phyloP scores from a whole-genome alignment of 352 stramenopile species.

The Phytophthora foliorum region DNA sequence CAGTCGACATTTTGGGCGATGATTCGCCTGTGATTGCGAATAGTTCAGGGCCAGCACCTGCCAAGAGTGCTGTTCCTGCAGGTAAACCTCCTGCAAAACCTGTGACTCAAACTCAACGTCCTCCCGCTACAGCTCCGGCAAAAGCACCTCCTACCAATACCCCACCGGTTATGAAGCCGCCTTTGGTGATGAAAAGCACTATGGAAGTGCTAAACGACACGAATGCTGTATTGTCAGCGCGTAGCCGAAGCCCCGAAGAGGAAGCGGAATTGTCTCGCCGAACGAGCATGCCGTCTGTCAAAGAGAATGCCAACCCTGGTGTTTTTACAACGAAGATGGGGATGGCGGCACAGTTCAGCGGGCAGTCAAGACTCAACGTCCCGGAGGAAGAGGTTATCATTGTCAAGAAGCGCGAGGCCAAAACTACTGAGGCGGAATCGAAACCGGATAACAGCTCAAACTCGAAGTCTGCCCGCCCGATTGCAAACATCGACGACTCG shows the following conservation, averaged over 20 bases:
- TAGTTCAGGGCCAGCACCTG: neutral
- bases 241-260: constrained; percentile 38
- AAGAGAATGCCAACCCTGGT: constrained; percentile 20
- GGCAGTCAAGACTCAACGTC: constrained; percentile 55
- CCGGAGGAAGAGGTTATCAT: constrained; percentile 78
- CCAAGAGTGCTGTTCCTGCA: constrained; percentile 18
- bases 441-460: constrained; percentile 21
- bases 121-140: constrained; percentile 21
- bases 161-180: constrained; percentile 34
- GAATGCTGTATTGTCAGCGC: constrained; percentile 46
- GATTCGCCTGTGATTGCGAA: constrained; percentile 18
- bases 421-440: constrained; percentile 39
- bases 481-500: constrained; percentile 58
- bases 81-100: constrained; percentile 30
- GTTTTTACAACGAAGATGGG: constrained; percentile 50
- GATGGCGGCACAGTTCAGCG: constrained; percentile 67
- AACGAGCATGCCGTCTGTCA: constrained; percentile 13
- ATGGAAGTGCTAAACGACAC: constrained; percentile 82
- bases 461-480: constrained; percentile 20
- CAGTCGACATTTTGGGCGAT: constrained; percentile 60
- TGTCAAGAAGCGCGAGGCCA: constrained; percentile 70
- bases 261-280: constrained; percentile 25
- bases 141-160: constrained; percentile 30
- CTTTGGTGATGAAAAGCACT: constrained; percentile 64
- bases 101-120: constrained; percentile 12